Conservation (phyloP, 352 stramenopile genomes). For the Halophytophthora polymorphica region DNA sequence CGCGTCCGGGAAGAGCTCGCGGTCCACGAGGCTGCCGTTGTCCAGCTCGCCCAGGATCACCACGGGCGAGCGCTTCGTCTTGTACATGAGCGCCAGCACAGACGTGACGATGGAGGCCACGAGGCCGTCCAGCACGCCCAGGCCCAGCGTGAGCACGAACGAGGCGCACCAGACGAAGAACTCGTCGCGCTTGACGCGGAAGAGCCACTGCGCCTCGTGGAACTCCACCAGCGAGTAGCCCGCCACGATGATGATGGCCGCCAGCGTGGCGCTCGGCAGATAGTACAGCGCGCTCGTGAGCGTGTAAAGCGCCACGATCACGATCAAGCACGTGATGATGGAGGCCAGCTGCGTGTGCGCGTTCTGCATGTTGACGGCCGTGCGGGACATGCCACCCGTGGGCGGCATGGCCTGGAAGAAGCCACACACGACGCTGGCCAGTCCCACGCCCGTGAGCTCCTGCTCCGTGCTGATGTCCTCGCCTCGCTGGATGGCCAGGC, state of each 20-base stretch:
- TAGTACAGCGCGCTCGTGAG: slow-evolving; percentile 85
- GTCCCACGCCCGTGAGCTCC: slow-evolving; percentile 86
- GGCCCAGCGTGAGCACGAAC: slow-evolving; percentile 46
- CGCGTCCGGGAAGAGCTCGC: slow-evolving; percentile 22
- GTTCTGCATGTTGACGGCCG: slow-evolving; percentile 87
- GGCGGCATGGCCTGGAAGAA: slow-evolving; percentile 88
- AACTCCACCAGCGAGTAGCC: slow-evolving; percentile 88
- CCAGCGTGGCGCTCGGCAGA: slow-evolving; percentile 72
- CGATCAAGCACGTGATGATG: slow-evolving; percentile 77
- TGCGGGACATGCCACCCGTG: slow-evolving; percentile 80
- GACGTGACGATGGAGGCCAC: slow-evolving; percentile 53
- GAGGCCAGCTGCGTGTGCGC: slow-evolving; percentile 79
- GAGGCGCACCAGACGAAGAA: slow-evolving; percentile 51
- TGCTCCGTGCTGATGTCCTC: slow-evolving; percentile 67
- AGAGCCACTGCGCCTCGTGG: slow-evolving; percentile 82
- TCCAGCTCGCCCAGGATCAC: slow-evolving; percentile 37
- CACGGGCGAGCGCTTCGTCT: slow-evolving; percentile 40
- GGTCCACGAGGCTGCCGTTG: slow-evolving; percentile 36
- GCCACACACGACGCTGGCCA: slow-evolving; percentile 76
- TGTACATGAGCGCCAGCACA: slow-evolving; percentile 53
- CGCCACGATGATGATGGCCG: slow-evolving; percentile 88
- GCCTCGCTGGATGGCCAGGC: slow-evolving; percentile 63
- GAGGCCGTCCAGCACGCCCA: slow-evolving; percentile 48
- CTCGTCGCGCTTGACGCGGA: slow-evolving; percentile 47
- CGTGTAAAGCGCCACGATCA: slow-evolving; percentile 81